phyloP scores from a whole-genome alignment of 306 rosid species.

The Inga laurina region DNA sequence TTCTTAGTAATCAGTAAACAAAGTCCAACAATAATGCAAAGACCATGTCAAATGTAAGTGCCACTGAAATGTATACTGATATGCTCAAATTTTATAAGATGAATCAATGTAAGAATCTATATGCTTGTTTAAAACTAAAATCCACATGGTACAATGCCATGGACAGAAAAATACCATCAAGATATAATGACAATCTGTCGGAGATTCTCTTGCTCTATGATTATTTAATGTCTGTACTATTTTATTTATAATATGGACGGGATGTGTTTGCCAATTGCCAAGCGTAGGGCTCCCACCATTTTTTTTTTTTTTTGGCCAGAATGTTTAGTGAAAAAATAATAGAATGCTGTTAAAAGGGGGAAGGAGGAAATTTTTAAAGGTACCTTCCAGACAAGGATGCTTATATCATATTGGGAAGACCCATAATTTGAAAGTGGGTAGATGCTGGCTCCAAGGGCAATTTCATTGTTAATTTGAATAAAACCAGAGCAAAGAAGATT shows the following conservation, averaged over 20 bases:
- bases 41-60: background rate
- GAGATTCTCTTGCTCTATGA: slow-evolving; percentile 41
- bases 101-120: background rate
- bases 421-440: slow-evolving; percentile 55
- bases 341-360: slow-evolving; percentile 12
- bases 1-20: background rate
- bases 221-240: slow-evolving; percentile 24
- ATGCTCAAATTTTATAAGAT: background rate
- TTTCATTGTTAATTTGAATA: slow-evolving; percentile 53
- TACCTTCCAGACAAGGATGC: slow-evolving; percentile 64
- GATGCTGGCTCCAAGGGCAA: slow-evolving; percentile 60
- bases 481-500: slow-evolving; percentile 65
- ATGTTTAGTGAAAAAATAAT: slow-evolving; percentile 32
- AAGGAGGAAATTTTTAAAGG: slow-evolving; percentile 1
- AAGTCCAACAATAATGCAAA: background rate
- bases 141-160: background rate
- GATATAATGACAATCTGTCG: slow-evolving; percentile 37
- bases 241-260: background rate
- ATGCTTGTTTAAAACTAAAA: background rate
- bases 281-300: slow-evolving; percentile 17
- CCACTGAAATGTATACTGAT: no score
- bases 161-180: background rate
- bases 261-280: slow-evolving; percentile 25
- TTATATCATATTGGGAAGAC: slow-evolving; percentile 57
- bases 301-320: slow-evolving; percentile 28